phyloP scores from a whole-genome alignment of 352 stramenopile species.

The Phytophthora crassamura region DNA sequence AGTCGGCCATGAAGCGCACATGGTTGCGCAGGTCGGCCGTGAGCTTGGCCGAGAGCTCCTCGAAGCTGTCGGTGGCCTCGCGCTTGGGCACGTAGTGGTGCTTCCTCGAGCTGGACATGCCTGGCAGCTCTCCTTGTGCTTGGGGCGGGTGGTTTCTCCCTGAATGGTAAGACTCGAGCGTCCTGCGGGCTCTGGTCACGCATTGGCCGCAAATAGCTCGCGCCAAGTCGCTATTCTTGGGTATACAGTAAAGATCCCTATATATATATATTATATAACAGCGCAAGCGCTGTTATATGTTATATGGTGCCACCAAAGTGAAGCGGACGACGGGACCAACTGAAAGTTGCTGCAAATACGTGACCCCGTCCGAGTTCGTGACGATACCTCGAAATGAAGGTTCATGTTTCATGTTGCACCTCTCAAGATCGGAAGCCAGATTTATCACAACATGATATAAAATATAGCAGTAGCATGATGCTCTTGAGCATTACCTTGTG shows the following conservation, averaged over 20 bases:
- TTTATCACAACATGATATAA: too few species aligned
- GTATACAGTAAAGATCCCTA: neutral
- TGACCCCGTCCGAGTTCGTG: too few species aligned
- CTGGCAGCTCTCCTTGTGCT: neutral
- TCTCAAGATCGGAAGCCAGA: too few species aligned
- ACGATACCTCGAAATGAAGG: too few species aligned
- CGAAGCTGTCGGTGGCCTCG: conserved; percentile 71
- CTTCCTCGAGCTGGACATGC: conserved; percentile 60
- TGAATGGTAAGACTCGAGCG: conserved; percentile 11
- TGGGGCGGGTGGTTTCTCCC: conserved; percentile 29
- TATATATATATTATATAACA: too few species aligned
- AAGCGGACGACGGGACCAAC: too few species aligned
- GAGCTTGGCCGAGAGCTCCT: conserved; percentile 88
- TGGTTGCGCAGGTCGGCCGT: conserved; percentile 85
- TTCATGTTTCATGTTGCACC: too few species aligned
- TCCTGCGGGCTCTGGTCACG: neutral
- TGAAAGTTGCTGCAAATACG: too few species aligned
- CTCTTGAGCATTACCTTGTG: too few species aligned
- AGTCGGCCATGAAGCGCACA: conserved; percentile 89
- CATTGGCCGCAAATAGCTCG: conserved; percentile 7
- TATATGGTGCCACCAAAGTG: too few species aligned
- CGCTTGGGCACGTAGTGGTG: conserved; percentile 65
- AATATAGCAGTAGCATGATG: too few species aligned
- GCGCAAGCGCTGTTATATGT: too few species aligned
- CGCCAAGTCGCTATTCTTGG: conserved; percentile 12